A percentile compares a stretch with the other conserved stretches of the same genome.
Evolutionary conservation across 1,284 basidiomycete genomes (phyloP).

Genomic region (Mycena citricolor): DNA sequence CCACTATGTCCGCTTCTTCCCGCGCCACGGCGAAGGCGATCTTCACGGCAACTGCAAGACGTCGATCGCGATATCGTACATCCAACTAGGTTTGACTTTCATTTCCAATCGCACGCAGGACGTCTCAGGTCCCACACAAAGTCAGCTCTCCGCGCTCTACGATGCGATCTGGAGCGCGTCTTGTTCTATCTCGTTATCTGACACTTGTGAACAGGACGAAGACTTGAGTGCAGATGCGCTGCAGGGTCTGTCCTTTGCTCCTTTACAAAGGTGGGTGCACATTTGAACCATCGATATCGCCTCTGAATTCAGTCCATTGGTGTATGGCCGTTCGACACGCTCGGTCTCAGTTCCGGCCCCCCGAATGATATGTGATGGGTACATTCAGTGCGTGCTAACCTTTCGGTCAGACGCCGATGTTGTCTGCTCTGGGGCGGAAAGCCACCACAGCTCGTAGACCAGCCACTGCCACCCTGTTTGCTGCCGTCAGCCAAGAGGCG

Average conservation of each 20-base stretch:
- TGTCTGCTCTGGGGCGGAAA: slow-evolving; percentile 78
- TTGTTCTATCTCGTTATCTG: background rate
- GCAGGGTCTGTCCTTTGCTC: slow-evolving; percentile 69
- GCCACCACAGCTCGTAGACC: slow-evolving; percentile 75
- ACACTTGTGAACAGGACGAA: slow-evolving; percentile 10
- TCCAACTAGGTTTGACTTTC: slow-evolving; percentile 80
- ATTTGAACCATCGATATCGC: too few relatives aligned
- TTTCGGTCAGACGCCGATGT: slow-evolving; percentile 68
- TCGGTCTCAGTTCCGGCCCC: slow-evolving; percentile 84
- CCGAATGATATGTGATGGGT: slow-evolving; percentile 86
- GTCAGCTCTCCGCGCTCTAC: slow-evolving; percentile 55
- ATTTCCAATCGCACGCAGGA: slow-evolving; percentile 74
- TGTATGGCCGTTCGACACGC: slow-evolving; percentile 79
- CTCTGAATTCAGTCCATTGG: too few relatives aligned
- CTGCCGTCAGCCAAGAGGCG: slow-evolving; percentile 49
- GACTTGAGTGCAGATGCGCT: slow-evolving; percentile 57
- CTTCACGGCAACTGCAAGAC: too few relatives aligned
- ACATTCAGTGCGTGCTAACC: slow-evolving; percentile 29
- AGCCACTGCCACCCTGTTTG: slow-evolving; percentile 52
- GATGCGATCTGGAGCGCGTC: slow-evolving; percentile 12
- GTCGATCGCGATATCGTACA: slow-evolving; percentile 70
- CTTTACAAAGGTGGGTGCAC: too few relatives aligned
- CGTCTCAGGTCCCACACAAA: slow-evolving; percentile 37
- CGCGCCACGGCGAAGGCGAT: too few relatives aligned
- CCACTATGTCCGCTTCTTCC: too few relatives aligned